These are phyloP conservation scores for Bryum argenteum DNA, from an alignment of 225 moss, liverwort and hornwort species.

Conservation along the genomic window DNA sequence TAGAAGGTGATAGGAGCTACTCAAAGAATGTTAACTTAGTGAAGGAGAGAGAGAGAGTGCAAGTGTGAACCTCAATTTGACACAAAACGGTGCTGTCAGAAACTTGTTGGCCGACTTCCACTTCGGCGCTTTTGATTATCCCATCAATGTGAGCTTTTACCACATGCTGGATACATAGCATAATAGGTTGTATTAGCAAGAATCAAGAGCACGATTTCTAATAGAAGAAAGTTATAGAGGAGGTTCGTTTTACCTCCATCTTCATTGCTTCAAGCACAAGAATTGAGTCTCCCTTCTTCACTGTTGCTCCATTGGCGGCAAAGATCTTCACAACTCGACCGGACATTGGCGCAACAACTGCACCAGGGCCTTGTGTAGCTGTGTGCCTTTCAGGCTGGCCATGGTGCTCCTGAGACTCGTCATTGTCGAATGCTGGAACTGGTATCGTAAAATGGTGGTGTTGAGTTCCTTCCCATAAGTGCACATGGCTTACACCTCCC, in stretches of 20 bases:
- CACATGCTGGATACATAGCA: constrained; percentile 63
- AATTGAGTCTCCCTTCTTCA: constrained; percentile 76
- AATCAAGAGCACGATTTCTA: constrained; percentile 13
- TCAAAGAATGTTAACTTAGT: no score
- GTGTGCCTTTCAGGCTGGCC: constrained; percentile 41
- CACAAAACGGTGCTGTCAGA: constrained; percentile 74
- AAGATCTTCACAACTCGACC: constrained; percentile 90
- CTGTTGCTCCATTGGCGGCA: constrained; percentile 59
- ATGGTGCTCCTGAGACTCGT: constrained; percentile 45
- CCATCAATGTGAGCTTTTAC: constrained; percentile 78
- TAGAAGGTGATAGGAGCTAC: neutral
- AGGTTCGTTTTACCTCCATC: constrained; percentile 75
- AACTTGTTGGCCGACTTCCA: constrained; percentile 84
- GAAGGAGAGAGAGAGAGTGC: constrained; percentile 7
- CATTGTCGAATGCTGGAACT: constrained; percentile 51
- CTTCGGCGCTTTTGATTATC: constrained; percentile 58
- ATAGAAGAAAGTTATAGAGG: neutral
- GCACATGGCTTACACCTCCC: constrained; percentile 62
- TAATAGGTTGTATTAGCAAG: constrained; percentile 15
- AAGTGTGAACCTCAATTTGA: constrained; percentile 68
- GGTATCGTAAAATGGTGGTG: constrained; percentile 83
- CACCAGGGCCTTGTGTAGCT: constrained; percentile 48
- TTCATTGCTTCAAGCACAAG: constrained; percentile 98
- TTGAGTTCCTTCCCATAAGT: constrained; percentile 75
- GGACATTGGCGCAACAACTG: constrained; percentile 85